These are phyloP conservation scores for Hypoxylon sp. DNA, from an alignment of 2,329 filamentous ascomycete species.

Conservation along the genomic window DNA sequence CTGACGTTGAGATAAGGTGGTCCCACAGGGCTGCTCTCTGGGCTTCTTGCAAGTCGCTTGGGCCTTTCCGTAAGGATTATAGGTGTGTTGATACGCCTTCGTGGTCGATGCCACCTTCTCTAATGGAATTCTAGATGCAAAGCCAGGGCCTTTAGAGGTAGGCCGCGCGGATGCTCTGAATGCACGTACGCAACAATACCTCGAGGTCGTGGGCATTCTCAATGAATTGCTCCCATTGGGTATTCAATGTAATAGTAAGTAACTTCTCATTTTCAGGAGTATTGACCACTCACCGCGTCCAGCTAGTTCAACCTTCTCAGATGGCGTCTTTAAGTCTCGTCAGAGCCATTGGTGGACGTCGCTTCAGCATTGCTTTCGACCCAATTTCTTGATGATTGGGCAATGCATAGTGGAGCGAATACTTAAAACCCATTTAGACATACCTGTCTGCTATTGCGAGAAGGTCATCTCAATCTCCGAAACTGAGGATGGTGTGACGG, in stretches of 20 bases:
- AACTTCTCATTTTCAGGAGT: not conserved
- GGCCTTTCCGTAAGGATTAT: slow-evolving; percentile 56
- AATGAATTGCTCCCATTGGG: slow-evolving; percentile 58
- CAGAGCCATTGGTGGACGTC: slow-evolving; percentile 64
- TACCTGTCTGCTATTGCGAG: slow-evolving; percentile 56
- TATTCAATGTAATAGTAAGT: slow-evolving; percentile 64
- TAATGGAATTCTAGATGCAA: slow-evolving; percentile 53
- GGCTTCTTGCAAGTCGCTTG: slow-evolving; percentile 58
- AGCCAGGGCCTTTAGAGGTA: slow-evolving; percentile 56
- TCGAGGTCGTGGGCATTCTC: slow-evolving; percentile 60
- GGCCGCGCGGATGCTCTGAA: slow-evolving; percentile 64
- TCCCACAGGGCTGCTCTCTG: slow-evolving; percentile 62
- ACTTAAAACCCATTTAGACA: slow-evolving; percentile 54
- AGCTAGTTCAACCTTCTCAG: slow-evolving; percentile 63
- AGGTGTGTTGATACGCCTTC: slow-evolving; percentile 8
- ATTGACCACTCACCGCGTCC: slow-evolving; percentile 10
- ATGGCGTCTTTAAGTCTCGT: slow-evolving; percentile 62
- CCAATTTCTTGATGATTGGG: slow-evolving; percentile 65
- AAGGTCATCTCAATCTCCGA: slow-evolving; percentile 53
- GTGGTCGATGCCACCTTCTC: slow-evolving; percentile 54
- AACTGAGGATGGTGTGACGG: slow-evolving; percentile 45
- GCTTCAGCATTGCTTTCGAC: slow-evolving; percentile 60
- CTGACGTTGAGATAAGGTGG: slow-evolving; percentile 51
- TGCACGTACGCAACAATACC: slow-evolving; percentile 62
- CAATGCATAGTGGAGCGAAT: slow-evolving; percentile 61